phyloP scores from a whole-genome alignment of 768 basidiomycete species.

The Termitomyces titanicus region DNA sequence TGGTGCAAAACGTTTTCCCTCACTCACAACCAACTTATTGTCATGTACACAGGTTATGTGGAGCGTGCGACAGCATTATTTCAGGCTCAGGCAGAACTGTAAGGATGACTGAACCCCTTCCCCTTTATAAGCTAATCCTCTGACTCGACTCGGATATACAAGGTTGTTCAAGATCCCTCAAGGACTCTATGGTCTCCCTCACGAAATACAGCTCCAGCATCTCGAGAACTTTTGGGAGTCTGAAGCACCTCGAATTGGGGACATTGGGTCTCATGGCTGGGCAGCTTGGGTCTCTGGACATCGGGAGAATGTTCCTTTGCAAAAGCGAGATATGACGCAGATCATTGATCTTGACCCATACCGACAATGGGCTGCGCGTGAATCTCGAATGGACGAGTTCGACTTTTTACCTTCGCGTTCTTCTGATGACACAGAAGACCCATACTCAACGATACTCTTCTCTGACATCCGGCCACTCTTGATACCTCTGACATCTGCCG shows the following conservation, averaged over 20 bases:
- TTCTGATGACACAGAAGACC: constrained; percentile 53
- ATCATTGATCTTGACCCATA: constrained; percentile 55
- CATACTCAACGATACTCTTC: constrained; percentile 71
- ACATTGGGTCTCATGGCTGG: constrained; percentile 67
- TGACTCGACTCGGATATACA: constrained; percentile 5
- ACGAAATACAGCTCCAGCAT: constrained; percentile 47
- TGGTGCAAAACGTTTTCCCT: constrained; percentile 6
- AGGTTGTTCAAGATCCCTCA: constrained; percentile 62
- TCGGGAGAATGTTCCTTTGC: constrained; percentile 27
- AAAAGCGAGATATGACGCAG: constrained; percentile 6
- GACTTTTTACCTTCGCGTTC: constrained; percentile 52
- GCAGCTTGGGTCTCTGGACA: constrained; percentile 50
- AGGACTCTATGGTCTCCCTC: constrained; percentile 36
- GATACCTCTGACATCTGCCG: constrained; percentile 39
- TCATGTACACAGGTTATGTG: constrained; percentile 49
- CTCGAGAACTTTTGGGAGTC: constrained; percentile 87
- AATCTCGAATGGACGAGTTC: constrained; percentile 44
- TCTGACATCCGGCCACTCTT: constrained; percentile 64
- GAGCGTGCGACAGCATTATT: constrained; percentile 77
- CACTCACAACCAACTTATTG: constrained; percentile 8
- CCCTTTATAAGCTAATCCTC: background rate
- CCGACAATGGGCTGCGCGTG: constrained; percentile 59
- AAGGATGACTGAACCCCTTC: constrained; percentile 20
- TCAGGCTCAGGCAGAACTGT: constrained; percentile 85
- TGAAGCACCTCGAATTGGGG: constrained; percentile 73